Evolutionary conservation across 1,284 basidiomycete genomes (phyloP).

Genomic region (Marasmius oreades): DNA sequence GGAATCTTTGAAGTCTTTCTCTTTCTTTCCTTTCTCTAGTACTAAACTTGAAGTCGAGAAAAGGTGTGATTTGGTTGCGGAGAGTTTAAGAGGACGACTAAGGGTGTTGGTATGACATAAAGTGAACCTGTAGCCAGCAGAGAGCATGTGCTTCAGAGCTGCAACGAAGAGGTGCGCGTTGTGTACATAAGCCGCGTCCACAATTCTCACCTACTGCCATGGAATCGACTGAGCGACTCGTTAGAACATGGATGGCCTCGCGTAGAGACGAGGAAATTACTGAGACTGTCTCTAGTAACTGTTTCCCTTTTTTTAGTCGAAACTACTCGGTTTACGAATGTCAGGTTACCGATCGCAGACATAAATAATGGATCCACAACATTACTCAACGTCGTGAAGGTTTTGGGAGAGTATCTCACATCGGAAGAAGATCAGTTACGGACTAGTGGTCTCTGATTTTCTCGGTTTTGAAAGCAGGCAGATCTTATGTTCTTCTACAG

Average conservation of each 20-base stretch:
- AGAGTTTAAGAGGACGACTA: background rate
- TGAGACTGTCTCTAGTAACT: slow-evolving; percentile 55
- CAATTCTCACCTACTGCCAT: slow-evolving; percentile 18
- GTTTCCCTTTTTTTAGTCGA: background rate
- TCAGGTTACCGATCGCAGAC: slow-evolving; percentile 39
- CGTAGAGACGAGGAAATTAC: slow-evolving; percentile 58
- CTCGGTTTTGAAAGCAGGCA: background rate
- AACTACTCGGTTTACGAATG: slow-evolving; percentile 11
- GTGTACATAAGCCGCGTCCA: no score
- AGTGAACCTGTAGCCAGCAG: background rate
- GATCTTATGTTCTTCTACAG: slow-evolving; percentile 39
- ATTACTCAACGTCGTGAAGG: slow-evolving; percentile 84
- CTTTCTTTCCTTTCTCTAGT: slow-evolving; percentile 1
- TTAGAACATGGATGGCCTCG: slow-evolving; percentile 72
- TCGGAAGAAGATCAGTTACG: slow-evolving; percentile 79
- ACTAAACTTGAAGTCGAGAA: slow-evolving; percentile 2
- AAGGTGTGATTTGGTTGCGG: background rate
- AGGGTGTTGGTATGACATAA: background rate
- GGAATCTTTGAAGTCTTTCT: background rate
- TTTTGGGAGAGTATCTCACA: slow-evolving; percentile 83
- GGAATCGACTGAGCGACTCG: slow-evolving; percentile 47
- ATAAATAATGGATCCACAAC: slow-evolving; percentile 57
- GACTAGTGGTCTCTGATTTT: slow-evolving; percentile 60
- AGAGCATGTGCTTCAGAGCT: background rate
- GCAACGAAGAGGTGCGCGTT: no score